Evolutionary conservation across 2,329 filamentous ascomycete species (phyloP).

Genomic region (Calonectria honghensis): DNA sequence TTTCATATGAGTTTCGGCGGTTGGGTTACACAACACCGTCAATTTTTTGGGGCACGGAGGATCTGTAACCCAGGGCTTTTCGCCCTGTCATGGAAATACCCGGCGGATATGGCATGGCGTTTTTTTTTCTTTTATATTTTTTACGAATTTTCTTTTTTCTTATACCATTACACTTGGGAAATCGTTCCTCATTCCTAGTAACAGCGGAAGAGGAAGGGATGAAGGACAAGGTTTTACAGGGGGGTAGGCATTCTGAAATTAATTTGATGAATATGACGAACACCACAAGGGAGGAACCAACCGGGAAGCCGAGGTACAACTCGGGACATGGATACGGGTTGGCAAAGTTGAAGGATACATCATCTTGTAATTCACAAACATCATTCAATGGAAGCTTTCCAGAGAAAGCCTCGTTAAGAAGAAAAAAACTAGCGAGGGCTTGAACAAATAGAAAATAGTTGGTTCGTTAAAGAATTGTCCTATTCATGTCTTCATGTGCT

Average conservation of each 20-base stretch:
- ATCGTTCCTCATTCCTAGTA: constrained; percentile 10
- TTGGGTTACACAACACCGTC: constrained; percentile 21
- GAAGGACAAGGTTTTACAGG: constrained; percentile 23
- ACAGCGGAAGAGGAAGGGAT: constrained; percentile 23
- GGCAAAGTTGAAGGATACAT: constrained; percentile 49
- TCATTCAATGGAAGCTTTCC: constrained; percentile 45
- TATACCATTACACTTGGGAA: constrained; percentile 3
- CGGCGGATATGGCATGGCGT: constrained; percentile 37
- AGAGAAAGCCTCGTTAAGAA: constrained; percentile 36
- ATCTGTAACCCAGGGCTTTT: constrained; percentile 26
- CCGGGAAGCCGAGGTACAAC: constrained; percentile 41
- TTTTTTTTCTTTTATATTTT: constrained; percentile 25
- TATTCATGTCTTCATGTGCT: constrained; percentile 35
- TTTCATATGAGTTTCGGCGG: constrained; percentile 42
- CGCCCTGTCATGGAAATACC: constrained; percentile 38
- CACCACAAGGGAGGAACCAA: constrained; percentile 30
- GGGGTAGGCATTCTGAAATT: constrained; percentile 16
- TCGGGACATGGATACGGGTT: constrained; percentile 37
- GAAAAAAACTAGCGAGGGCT: constrained; percentile 23
- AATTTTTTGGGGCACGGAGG: constrained; percentile 10
- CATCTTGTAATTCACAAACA: constrained; percentile 53
- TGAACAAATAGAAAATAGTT: constrained; percentile 42
- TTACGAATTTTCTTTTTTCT: constrained; percentile 29
- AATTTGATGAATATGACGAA: constrained; percentile 41
- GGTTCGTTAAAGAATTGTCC: constrained; percentile 45